Percentiles rank a stretch among this genome's conserved stretches.
These are phyloP conservation scores for Phylloporus rhodoxanthus DNA, from an alignment of 768 basidiomycete species.

Conservation along the genomic window DNA sequence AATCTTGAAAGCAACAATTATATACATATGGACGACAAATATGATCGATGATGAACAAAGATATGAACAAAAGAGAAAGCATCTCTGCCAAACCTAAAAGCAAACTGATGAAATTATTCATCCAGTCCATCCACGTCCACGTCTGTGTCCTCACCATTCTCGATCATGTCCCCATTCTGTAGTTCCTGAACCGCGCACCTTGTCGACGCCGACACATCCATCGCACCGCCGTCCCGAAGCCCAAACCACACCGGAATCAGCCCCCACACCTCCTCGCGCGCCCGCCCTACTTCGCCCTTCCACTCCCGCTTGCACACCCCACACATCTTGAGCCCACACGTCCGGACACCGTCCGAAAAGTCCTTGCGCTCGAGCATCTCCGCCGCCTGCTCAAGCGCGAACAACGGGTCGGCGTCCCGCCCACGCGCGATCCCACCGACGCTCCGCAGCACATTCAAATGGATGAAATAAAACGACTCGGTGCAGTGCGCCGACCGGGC, in stretches of 20 bases:
- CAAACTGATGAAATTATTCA: conserved; percentile 9
- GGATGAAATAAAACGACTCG: conserved; percentile 72
- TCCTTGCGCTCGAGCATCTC: conserved; percentile 71
- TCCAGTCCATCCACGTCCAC: conserved; percentile 12
- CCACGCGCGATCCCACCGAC: conserved; percentile 68
- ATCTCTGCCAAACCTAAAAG: conserved; percentile 5
- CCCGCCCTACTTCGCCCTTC: conserved; percentile 34
- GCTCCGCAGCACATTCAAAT: conserved; percentile 63
- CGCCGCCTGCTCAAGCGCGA: conserved; percentile 58
- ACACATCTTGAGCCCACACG: conserved; percentile 53
- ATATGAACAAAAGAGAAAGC: conserved; percentile 11
- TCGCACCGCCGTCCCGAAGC: conserved; percentile 24
- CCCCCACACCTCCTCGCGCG: conserved; percentile 58
- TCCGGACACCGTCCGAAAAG: conserved; percentile 55
- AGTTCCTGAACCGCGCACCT: not conserved
- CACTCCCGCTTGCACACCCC: conserved; percentile 46
- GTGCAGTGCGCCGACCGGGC: conserved; percentile 37
- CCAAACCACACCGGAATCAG: conserved; percentile 63
- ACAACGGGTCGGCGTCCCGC: conserved; percentile 69
- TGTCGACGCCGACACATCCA: conserved; percentile 1
- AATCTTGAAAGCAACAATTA: conserved; percentile 10
- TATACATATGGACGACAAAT: conserved; percentile 6
- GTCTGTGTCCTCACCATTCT: conserved; percentile 9
- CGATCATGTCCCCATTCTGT: not conserved
- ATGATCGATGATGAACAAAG: not conserved